phyloP scores from a whole-genome alignment of 2,329 filamentous ascomycete genomes.

The Colletotrichum tamarilloi region DNA sequence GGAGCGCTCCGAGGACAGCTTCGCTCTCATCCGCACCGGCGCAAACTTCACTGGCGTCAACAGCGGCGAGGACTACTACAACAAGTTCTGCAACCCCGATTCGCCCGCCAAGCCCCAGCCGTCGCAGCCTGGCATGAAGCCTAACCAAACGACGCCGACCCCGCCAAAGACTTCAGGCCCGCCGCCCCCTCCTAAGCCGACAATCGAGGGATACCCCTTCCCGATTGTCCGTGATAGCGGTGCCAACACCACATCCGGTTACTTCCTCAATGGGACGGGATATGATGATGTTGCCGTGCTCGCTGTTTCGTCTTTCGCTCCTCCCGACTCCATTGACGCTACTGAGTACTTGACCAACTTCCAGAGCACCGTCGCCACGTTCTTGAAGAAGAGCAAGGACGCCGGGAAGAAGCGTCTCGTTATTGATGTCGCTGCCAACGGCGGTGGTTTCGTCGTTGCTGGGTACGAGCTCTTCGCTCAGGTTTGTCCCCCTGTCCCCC shows the following conservation, averaged over 20 bases:
- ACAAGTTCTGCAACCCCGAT: constrained; percentile 46
- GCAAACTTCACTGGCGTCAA: constrained; percentile 45
- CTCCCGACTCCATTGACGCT: constrained; percentile 32
- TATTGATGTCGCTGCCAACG: constrained; percentile 68
- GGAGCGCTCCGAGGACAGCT: constrained; percentile 41
- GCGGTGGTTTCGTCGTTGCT: constrained; percentile 68
- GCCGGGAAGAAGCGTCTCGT: constrained; percentile 70
- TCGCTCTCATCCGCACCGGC: constrained; percentile 38
- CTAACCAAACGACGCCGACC: constrained; percentile 20
- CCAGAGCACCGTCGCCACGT: constrained; percentile 43
- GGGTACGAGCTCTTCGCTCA: constrained; percentile 72
- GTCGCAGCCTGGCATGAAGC: not conserved
- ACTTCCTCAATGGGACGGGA: constrained; percentile 48
- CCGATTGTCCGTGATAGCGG: constrained; percentile 44
- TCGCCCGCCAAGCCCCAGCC: constrained; percentile 1
- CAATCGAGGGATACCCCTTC: constrained; percentile 43
- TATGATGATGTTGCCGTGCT: constrained; percentile 49
- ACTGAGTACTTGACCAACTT: constrained; percentile 44
- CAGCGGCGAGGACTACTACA: constrained; percentile 50
- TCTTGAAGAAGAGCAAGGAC: constrained; percentile 46
- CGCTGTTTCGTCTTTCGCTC: constrained; percentile 41
- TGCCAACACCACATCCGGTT: constrained; percentile 44
- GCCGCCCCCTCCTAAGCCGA: constrained; percentile 17
- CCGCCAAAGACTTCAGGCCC: constrained; percentile 12
- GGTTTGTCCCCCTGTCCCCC: constrained; percentile 49